Evolutionary conservation across 2,329 filamentous ascomycete genomes (phyloP).

Genomic region (Alternaria gaisen): DNA sequence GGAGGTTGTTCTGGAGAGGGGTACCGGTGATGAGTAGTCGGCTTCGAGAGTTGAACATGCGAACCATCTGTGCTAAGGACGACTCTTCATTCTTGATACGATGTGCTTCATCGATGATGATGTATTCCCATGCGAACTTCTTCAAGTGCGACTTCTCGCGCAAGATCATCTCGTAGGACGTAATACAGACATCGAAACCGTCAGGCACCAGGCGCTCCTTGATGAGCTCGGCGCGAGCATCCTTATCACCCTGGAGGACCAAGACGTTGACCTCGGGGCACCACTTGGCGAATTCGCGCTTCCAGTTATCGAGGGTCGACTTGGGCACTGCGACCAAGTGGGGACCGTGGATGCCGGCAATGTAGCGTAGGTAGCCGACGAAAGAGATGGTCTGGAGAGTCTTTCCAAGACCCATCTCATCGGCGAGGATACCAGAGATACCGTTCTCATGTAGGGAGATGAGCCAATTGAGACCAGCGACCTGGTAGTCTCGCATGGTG

Average conservation of each 20-base stretch:
- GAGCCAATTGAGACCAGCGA: constrained; percentile 95
- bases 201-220: constrained; percentile 91
- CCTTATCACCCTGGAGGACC: constrained; percentile 93
- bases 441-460: constrained; percentile 98
- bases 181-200: constrained; percentile 97
- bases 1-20: constrained; percentile 95
- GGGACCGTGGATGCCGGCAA: constrained; percentile 87
- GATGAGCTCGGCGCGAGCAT: constrained; percentile 88
- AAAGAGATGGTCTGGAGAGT: constrained; percentile 98
- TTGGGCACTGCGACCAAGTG: constrained; percentile 94
- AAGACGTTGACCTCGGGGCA: constrained; percentile 95
- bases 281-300: constrained; percentile 91
- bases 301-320: constrained; percentile 98
- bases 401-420: constrained; percentile 99
- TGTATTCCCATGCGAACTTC: constrained; percentile 99
- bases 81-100: constrained; percentile 99
- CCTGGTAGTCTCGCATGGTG: constrained; percentile 94
- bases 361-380: constrained; percentile 90
- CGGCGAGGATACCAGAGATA: constrained; percentile 96
- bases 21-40: constrained; percentile 95
- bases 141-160: constrained; percentile 93
- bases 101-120: constrained; percentile 97
- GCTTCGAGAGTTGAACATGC: constrained; percentile 94
- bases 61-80: constrained; percentile 93
- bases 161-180: constrained; percentile 98